Percentiles rank a stretch among this genome's conserved stretches.
Conservation (phyloP, 129 eudicot species). For the Calendula officinalis region DNA sequence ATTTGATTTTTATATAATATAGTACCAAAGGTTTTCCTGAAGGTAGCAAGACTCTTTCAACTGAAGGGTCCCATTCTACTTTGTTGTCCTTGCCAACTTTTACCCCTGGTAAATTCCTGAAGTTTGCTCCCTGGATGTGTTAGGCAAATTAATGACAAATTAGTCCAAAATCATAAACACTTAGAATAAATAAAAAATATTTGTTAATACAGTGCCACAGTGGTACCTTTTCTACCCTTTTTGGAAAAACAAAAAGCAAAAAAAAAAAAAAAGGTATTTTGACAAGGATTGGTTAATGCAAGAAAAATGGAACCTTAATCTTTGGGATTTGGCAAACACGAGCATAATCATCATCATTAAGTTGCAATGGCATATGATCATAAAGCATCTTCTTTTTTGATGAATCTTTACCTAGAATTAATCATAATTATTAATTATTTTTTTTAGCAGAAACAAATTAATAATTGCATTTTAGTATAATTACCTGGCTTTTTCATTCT, state of each 20-base stretch:
- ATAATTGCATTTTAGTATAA: not conserved
- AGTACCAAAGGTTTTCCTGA: slow-evolving; percentile 70
- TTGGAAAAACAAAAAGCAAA: not conserved
- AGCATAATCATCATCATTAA: slow-evolving; percentile 56
- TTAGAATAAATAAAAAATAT: not conserved
- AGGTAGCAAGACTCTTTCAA: slow-evolving; percentile 40
- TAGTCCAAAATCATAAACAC: not conserved
- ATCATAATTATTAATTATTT: not conserved
- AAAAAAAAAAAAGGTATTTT: not conserved
- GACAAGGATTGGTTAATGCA: not conserved
- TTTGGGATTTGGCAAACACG: slow-evolving; percentile 56
- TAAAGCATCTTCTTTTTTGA: slow-evolving; percentile 34
- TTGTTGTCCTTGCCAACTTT: slow-evolving; percentile 40
- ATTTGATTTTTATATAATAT: not conserved
- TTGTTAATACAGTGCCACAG: no score
- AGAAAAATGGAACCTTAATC: slow-evolving; percentile 36
- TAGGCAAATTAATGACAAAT: not conserved
- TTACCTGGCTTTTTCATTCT: slow-evolving; percentile 56
- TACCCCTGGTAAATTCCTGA: slow-evolving; percentile 58
- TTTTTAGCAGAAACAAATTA: not conserved
- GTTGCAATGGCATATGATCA: slow-evolving; percentile 52
- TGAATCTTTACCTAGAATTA: slow-evolving; percentile 21
- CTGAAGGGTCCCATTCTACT: slow-evolving; percentile 46
- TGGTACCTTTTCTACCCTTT: no score
- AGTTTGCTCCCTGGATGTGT: slow-evolving; percentile 63